Base-by-base conservation (phyloP, 228 moss, liverwort and hornwort genomes). In the Sphagnum fallax region DNA sequence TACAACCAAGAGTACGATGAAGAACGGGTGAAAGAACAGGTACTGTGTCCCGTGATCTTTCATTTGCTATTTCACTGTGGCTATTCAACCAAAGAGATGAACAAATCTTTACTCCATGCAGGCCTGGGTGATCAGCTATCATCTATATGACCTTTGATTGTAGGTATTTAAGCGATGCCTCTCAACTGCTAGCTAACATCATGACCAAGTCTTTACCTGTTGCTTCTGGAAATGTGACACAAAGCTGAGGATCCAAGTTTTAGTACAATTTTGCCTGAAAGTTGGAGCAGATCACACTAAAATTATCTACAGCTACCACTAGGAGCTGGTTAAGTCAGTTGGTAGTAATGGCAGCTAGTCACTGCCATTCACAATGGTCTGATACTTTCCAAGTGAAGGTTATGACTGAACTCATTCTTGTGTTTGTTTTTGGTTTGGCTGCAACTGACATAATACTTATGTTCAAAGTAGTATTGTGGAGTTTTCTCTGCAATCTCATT, bases 1-100 rank as follows among this genome's bases (percentile, higher is more conserved):
- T 98, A 92, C 73, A 89, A 94, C 52, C 94, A 98, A 72, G 94
- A 93, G 75, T 98, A 89, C 53, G 94, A 98, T 65, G 87, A 90
- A 74, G 69, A 80, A 63, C 90, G 88, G 75, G 82, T 98, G 12
- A 83, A 76, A 65, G 98, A 98, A 76, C 98, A 98, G 92, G 97
- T 98, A 81, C 72, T 69, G 32, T 32, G 2, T 32, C 32, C 32
- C 32, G 2, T 32, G 32, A 8, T 48, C 47, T 13, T 10, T 69
- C 10, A 63, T n/a, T 0, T 32, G 8, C 18, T 52, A 53, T 62
- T 49, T 52, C 32, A 11, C 12, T 60, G 2, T 11, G 11, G 12
- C 12, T 11, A 60, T 60, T 60, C 59, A 11, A 11, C 59, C 32
- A 32, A 32, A 32, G 32, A 32, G 32, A 32, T 32, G 32, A 32